Evolutionary conservation across 805 yeast species (phyloP).

Genomic region (Starmera pachycereana): DNA sequence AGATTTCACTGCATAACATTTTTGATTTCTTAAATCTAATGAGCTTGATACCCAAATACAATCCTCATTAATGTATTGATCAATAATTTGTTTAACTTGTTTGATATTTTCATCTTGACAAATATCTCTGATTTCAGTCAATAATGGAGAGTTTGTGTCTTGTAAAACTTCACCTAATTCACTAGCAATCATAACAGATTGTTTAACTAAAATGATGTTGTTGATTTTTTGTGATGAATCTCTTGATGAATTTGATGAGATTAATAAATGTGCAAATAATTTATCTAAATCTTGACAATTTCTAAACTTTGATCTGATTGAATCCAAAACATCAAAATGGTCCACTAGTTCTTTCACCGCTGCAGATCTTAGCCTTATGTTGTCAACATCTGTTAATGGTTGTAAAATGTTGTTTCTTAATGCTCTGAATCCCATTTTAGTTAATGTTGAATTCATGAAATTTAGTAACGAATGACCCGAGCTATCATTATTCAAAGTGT

Average conservation of each 20-base stretch:
- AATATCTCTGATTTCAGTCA: conserved; percentile 21
- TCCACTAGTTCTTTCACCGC: conserved; percentile 27
- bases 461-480: conserved; percentile 24
- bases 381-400: conserved; percentile 30
- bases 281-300: conserved; percentile 29
- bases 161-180: conserved; percentile 10
- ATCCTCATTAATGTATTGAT: conserved; percentile 30
- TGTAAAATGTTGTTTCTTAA: conserved; percentile 34
- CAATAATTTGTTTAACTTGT: conserved; percentile 17
- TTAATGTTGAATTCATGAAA: conserved; percentile 27
- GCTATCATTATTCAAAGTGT: conserved; percentile 20
- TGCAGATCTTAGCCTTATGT: conserved; percentile 25
- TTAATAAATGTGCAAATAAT: conserved; percentile 26
- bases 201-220: conserved; percentile 29
- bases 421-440: conserved; percentile 37
- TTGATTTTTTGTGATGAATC: conserved; percentile 29
- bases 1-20: conserved; percentile 32
- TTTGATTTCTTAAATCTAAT: conserved; percentile 32
- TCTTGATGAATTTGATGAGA: conserved; percentile 19
- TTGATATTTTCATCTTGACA: conserved; percentile 17
- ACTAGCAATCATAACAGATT: conserved; percentile 19
- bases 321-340: conserved; percentile 8
- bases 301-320: conserved; percentile 16
- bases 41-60: conserved; percentile 30
- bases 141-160: conserved; percentile 7